Conservation (phyloP, 495 filamentous ascomycete genomes). For the Penicillium cataractarum region DNA sequence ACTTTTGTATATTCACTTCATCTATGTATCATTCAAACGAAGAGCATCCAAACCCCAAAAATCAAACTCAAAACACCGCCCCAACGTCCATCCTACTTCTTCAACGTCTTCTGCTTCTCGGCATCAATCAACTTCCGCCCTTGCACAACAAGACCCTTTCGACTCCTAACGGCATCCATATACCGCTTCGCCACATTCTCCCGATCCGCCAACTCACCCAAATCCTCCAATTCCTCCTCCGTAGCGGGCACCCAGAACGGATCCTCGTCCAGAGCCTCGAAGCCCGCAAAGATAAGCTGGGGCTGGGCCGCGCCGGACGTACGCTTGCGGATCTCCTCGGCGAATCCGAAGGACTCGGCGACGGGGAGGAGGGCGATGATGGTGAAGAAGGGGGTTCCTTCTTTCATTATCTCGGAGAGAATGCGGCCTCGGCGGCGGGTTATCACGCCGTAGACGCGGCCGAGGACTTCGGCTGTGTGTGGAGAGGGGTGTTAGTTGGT, state of each 20-base stretch:
- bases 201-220: constrained; percentile 87
- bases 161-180: constrained; percentile 81
- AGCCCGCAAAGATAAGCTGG: constrained; percentile 91
- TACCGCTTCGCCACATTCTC: constrained; percentile 97
- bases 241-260: constrained; percentile 97
- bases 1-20: constrained; percentile 6
- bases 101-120: constrained; percentile 98
- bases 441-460: constrained; percentile 90
- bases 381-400: constrained; percentile 95
- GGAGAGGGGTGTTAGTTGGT: constrained; percentile 15
- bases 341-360: constrained; percentile 93
- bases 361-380: constrained; percentile 86
- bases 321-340: constrained; percentile 91
- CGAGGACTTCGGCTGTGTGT: constrained; percentile 80
- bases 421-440: constrained; percentile 89
- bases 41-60: no score
- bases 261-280: constrained; percentile 87
- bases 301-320: constrained; percentile 89
- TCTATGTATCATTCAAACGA: no score
- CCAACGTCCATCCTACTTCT: constrained; percentile 71
- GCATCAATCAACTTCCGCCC: constrained; percentile 84
- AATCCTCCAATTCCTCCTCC: constrained; percentile 94
- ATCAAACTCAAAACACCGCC: no score
- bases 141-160: constrained; percentile 87
- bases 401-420: constrained; percentile 86